Percentiles rank a stretch among this genome's conserved stretches.
These are phyloP conservation scores for Monilinia polystroma DNA, from an alignment of 2,329 filamentous ascomycete genomes.

Conservation along the genomic window DNA sequence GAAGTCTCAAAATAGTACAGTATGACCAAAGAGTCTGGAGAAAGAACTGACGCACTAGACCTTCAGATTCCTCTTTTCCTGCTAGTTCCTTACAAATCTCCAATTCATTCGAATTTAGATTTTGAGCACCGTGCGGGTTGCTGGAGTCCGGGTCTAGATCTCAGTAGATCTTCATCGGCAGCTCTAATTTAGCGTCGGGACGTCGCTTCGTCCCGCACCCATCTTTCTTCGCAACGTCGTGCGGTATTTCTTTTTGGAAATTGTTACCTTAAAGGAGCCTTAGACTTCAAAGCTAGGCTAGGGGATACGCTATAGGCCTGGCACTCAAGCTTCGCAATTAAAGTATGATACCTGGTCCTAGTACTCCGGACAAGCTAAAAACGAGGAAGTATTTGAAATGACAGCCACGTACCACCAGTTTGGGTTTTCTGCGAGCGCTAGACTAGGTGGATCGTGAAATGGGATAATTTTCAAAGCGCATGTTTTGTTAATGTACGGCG, in stretches of 20 bases:
- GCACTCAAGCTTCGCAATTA: background rate
- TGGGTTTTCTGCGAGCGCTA: background rate
- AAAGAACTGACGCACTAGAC: background rate
- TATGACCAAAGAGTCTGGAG: background rate
- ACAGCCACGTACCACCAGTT: background rate
- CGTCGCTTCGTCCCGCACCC: background rate
- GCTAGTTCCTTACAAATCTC: background rate
- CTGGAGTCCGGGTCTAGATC: background rate
- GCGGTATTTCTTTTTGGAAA: background rate
- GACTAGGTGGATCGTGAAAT: background rate
- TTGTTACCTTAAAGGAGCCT: background rate
- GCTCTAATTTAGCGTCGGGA: background rate
- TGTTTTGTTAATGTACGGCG: background rate
- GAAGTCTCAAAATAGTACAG: background rate
- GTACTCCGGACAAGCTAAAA: background rate
- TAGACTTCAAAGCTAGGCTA: background rate
- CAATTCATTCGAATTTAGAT: background rate
- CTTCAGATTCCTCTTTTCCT: background rate
- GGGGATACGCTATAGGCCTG: background rate
- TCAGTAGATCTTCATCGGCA: background rate
- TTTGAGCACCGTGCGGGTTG: background rate
- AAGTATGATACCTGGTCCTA: background rate
- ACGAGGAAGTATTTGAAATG: background rate
- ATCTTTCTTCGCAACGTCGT: background rate
- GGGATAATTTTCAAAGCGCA: background rate